Percentiles rank a stretch among this genome's conserved stretches.
Conservation (phyloP, 176 grass and related monocot species). For the Oryza punctata region DNA sequence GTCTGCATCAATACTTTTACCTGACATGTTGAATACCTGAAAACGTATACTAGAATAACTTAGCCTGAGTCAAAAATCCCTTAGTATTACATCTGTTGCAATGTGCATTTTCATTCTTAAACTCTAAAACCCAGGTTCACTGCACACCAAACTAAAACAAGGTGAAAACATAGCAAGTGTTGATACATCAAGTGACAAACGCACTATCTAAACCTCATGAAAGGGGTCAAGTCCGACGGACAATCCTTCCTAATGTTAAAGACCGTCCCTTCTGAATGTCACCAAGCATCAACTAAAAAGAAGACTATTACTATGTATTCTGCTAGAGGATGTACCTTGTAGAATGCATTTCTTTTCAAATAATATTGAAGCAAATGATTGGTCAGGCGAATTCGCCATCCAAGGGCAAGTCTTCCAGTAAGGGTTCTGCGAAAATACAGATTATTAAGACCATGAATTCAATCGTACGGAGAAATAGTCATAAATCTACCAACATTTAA, state of each 20-base stretch:
- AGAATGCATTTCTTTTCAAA: slow-evolving; percentile 96
- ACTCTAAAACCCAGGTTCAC: slow-evolving; percentile 10
- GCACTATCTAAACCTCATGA: slow-evolving; percentile 7
- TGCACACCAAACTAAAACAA: slow-evolving; percentile 18
- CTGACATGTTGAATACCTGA: slow-evolving; percentile 91
- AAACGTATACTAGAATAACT: slow-evolving; percentile 38
- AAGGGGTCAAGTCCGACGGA: background rate
- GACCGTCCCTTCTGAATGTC: background rate
- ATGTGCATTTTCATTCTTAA: slow-evolving; percentile 27
- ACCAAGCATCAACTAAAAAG: slow-evolving; percentile 3
- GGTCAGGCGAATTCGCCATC: slow-evolving; percentile 94
- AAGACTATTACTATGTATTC: background rate
- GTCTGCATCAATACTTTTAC: slow-evolving; percentile 89
- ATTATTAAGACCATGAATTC: slow-evolving; percentile 40
- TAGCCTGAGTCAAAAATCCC: slow-evolving; percentile 27
- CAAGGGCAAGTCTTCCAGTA: slow-evolving; percentile 87
- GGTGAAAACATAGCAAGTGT: background rate
- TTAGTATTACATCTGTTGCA: slow-evolving; percentile 5
- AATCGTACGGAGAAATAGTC: slow-evolving; percentile 12
- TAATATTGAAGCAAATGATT: slow-evolving; percentile 88
- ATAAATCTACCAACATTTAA: slow-evolving; percentile 15
- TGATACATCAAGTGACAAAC: slow-evolving; percentile 27
- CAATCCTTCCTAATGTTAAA: background rate
- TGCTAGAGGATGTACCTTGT: slow-evolving; percentile 66
- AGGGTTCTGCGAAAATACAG: slow-evolving; percentile 65